These are phyloP conservation scores for Rosa lucieae DNA, from an alignment of 306 rosid genomes.

Conservation along the genomic window DNA sequence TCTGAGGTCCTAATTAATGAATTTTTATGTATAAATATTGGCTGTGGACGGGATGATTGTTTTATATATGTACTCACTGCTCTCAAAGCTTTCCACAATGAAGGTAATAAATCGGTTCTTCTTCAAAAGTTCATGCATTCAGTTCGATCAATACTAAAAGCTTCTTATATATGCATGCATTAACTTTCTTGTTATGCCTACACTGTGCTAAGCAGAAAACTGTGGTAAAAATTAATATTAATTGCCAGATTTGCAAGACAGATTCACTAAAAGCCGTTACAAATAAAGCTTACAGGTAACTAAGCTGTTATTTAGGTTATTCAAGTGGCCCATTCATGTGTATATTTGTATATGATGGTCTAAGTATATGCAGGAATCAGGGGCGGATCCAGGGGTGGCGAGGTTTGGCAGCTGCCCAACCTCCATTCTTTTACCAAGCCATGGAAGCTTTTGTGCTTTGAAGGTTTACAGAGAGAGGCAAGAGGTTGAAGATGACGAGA, in stretches of 20 bases:
- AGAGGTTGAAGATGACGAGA: too few species aligned
- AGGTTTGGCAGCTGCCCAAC: too few species aligned
- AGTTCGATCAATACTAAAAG: not conserved
- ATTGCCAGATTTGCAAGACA: conserved; percentile 1
- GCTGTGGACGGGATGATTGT: not conserved
- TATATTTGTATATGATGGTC: too few species aligned
- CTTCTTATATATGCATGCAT: not conserved
- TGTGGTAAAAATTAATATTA: not conserved
- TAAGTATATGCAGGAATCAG: not conserved
- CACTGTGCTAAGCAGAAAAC: not conserved
- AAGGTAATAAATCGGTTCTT: not conserved
- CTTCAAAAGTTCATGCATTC: not conserved
- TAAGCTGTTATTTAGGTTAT: not conserved
- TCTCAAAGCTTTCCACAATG: not conserved
- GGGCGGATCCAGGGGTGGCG: too few species aligned
- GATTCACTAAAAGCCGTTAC: not conserved
- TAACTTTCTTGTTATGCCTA: not conserved
- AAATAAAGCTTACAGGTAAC: conserved; percentile 3
- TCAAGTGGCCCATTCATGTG: too few species aligned
- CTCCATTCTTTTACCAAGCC: too few species aligned
- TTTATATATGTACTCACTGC: not conserved
- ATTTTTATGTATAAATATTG: not conserved
- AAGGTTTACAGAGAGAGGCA: too few species aligned
- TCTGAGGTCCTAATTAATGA: not conserved
- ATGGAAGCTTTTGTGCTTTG: not conserved